Conservation (phyloP, 73 alveolate genomes). For the Effrenium voratum region DNA sequence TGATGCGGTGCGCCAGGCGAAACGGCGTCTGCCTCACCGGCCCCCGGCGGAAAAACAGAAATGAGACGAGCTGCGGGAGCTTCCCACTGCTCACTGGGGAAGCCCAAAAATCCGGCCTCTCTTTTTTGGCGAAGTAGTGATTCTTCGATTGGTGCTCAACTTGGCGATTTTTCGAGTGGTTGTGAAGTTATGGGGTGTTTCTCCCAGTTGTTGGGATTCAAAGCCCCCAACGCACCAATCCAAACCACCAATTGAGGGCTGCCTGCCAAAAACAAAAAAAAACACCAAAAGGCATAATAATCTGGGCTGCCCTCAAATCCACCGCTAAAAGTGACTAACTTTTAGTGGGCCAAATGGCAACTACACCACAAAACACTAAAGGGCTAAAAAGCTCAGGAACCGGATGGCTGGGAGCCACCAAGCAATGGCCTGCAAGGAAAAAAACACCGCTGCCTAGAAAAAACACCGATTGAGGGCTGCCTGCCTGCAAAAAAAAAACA, state of each 20-base stretch:
- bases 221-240: too few species aligned
- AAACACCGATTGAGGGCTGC: neutral
- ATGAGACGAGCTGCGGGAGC: neutral
- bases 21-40: too few species aligned
- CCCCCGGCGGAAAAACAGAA: neutral
- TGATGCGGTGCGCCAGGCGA: conserved; percentile 78
- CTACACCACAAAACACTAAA: too few species aligned
- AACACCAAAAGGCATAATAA: too few species aligned
- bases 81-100: neutral
- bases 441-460: neutral
- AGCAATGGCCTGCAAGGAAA: neutral
- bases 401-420: neutral
- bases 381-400: neutral
- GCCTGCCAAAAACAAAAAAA: too few species aligned
- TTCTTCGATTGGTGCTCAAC: too few species aligned
- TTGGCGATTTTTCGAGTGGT: neutral
- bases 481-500: neutral
- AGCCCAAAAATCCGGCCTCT: neutral
- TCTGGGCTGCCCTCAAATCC: too few species aligned
- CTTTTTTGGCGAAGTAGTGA: too few species aligned
- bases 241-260: too few species aligned
- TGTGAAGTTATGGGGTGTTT: neutral
- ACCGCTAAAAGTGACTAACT: too few species aligned
- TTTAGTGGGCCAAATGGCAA: too few species aligned
- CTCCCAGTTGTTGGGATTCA: neutral